Evolutionary conservation across 1,284 basidiomycete species (phyloP), one percentile per base, ranked within the genome.

Genomic region (Leucoagaricus sp.): DNA sequence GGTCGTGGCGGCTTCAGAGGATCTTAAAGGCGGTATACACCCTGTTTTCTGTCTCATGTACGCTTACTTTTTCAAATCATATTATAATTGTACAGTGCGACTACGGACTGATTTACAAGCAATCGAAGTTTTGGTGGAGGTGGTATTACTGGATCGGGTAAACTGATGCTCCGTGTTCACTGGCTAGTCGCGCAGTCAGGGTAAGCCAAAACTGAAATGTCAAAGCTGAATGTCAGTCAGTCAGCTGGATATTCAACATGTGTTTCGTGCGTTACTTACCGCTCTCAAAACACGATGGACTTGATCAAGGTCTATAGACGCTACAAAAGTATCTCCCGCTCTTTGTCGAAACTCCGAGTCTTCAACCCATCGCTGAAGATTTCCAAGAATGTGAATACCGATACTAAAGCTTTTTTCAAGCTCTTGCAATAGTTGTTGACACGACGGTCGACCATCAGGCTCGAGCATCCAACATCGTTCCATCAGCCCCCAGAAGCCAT

Each of bases 161-260:
- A n/a, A n/a, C n/a, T n/a, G n/a, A n/a, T n/a, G n/a, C n/a, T n/a
- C n/a, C n/a, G n/a, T n/a, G n/a, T n/a, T n/a, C n/a, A n/a, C n/a
- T n/a, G n/a, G n/a, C n/a, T n/a, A n/a, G n/a, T n/a, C n/a, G n/a
- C n/a, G n/a, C n/a, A n/a, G n/a, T n/a, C n/a, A n/a, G n/a, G n/a
- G n/a, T n/a, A n/a, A n/a, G n/a, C n/a, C 49, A 59, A 66, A 71
- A 58, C 62, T 68, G 58, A 71, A 50, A 76, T 13, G 40, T 6
- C 25, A 44, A 44, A 44, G 10, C 19, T 23, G 10, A 44, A 40
- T n/a, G 38, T 6, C 21, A 15, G 38, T 15, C 38, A 7, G 21
- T 40, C n/a, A 40, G n/a, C 21, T 9, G 12, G 41, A 17, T 23
- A 19, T 21, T n/a, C 41, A 19, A n/a, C n/a, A n/a, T n/a, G n/a